Base-by-base conservation (phyloP, 306 rosid species). In the Psophocarpus tetragonolobus region DNA sequence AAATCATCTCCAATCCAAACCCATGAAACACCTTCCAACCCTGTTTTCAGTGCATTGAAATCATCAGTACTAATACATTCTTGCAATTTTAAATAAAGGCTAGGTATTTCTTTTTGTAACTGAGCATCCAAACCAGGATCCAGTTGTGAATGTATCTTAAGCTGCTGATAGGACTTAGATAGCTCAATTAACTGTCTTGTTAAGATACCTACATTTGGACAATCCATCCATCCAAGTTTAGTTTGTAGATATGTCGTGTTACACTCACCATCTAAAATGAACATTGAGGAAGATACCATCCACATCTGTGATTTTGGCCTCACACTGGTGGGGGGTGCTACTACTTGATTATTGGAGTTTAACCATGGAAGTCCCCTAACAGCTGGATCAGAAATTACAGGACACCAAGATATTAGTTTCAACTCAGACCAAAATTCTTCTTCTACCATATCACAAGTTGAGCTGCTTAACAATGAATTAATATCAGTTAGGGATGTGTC, bases 1-100 rank as follows among this genome's bases (percentile, higher is more conserved):
- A 94, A 94, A 87, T 92, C 97, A 87, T 94, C 98, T 67, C 98
- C 97, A 78, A 92, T 91, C 98, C 98, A 94, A 88, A 94, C 91
- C 98, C 98, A 94, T 63, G 97, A 77, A 80, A 87, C 83, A 64
- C 89, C 93, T 68, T 80, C 85, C 73, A 94, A 86, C 44, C 81
- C 86, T 76, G 91, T 82, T 84, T 84, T 90, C 50, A 90, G 84
- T 68, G 70, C 81, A 75, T 66, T 51, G 32, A 88, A 85, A 39
- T 81, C 87, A 70, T 87, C 87, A 29, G 81, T 78, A 47, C 73
- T 87, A 64, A 83, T 70, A 84, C 80, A 89, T 73, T 87, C 95
- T 74, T 89, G 95, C 91, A 94, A 68, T 80, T 87, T 90, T 61
- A 82, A 88, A 85, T 94, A 94, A 78, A 94, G 89, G 69, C 64